Evolutionary conservation across 2,329 filamentous ascomycete genomes (phyloP), one percentile per base, ranked within the genome.

Genomic region (Macroventuria anomochaeta): DNA sequence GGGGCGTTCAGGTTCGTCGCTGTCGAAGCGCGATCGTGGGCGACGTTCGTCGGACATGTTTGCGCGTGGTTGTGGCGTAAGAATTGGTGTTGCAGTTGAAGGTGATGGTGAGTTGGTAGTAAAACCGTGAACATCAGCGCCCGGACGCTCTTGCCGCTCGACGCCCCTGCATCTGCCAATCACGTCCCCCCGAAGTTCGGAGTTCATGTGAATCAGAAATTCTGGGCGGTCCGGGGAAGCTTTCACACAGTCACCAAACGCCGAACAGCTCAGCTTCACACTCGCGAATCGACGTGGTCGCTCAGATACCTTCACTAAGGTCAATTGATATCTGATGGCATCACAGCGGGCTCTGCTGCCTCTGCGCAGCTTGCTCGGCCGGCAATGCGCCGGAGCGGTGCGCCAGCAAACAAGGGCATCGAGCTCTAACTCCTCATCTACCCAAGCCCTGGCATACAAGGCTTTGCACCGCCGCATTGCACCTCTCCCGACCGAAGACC

Each of bases 391-490:
- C 54, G 57, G 59, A 48, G 55, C 62, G 48, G 40, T 59, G 54
- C 67, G 63, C 47, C 58, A 67, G 67, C 68, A 75, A 62, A 56
- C 59, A 64, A 64, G 72, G 37, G 65, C 69, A 41, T 76, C 79
- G 65, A 75, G 69, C 66, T 77, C 79, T 36, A 15, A 51, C 13
- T 54, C 51, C 10, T 89, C 86, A 61, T 96, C 93, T 49, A 97
- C 93, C 64, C 95, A 92, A 50, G 93, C 95, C 59, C 86, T 97
- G 61, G 93, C 93, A 70, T 97, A 97, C 86, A 99, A 99, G 83
- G 91, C 93, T 53, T 85, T 97, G 59, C 93, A 96, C 73, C 90
- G 92, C 69, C 91, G 93, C 62, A 90, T 93, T 57, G 88, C 90
- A 17, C 90, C 93, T 58, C 90, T 96, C 47, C 89, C 91, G 49